Conservation (phyloP, 331 rosid species). For the Malus hybrid region DNA sequence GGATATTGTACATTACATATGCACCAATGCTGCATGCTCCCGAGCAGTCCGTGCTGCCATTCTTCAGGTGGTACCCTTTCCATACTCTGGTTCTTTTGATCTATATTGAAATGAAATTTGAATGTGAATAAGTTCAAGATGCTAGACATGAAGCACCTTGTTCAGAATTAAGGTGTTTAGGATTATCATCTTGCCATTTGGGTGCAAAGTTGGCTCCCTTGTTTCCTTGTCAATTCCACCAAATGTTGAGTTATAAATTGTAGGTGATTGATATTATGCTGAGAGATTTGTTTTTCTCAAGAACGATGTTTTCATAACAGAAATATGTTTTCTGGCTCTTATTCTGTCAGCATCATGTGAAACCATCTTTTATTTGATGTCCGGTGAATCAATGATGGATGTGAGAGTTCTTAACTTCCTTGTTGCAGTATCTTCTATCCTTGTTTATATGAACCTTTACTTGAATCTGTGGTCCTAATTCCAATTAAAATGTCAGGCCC, state of each 20-base stretch:
- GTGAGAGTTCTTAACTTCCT: background rate
- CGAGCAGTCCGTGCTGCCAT: constrained; percentile 97
- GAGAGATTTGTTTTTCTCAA: background rate
- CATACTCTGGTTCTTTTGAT: background rate
- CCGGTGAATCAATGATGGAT: background rate
- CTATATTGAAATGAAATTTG: background rate
- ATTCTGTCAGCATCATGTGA: background rate
- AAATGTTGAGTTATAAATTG: background rate
- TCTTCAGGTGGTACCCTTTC: constrained; percentile 61
- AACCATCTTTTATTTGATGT: background rate
- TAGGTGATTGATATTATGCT: background rate
- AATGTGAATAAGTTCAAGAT: background rate
- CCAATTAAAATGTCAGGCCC: constrained; percentile 63
- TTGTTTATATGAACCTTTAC: background rate
- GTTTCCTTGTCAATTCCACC: background rate
- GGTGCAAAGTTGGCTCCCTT: background rate
- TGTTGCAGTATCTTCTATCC: constrained; percentile 5
- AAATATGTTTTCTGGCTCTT: background rate
- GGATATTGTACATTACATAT: constrained; percentile 93
- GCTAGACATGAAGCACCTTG: background rate
- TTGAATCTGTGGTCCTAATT: constrained; percentile 10
- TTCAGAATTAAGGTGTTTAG: background rate
- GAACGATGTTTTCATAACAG: background rate
- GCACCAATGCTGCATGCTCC: constrained; percentile 90
- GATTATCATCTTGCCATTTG: background rate